phyloP scores from a whole-genome alignment of 78 protist species.

The Creolimax fragrantissima region DNA sequence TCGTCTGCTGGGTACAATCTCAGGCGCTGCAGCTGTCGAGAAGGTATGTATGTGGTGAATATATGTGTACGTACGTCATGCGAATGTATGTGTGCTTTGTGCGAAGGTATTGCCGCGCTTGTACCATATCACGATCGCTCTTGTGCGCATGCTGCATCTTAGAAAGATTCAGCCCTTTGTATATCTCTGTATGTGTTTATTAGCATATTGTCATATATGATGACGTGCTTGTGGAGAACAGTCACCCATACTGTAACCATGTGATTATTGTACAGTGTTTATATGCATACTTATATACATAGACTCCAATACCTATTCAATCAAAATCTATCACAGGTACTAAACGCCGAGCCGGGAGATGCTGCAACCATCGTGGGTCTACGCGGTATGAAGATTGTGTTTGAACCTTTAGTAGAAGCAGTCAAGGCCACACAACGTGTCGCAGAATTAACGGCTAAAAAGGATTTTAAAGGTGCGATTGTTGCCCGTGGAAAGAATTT shows the following conservation, averaged over 20 bases:
- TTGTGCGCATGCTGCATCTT: too few species aligned
- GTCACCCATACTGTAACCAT: too few species aligned
- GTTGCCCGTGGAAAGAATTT: neutral
- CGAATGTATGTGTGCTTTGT: too few species aligned
- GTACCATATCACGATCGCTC: too few species aligned
- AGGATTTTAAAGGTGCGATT: neutral
- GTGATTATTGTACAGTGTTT: too few species aligned
- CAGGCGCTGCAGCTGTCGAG: constrained; percentile 11
- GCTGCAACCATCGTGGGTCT: constrained; percentile 1
- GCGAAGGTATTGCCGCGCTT: too few species aligned
- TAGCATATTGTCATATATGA: too few species aligned
- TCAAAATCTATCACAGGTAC: neutral
- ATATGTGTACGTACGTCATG: too few species aligned
- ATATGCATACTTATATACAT: neutral
- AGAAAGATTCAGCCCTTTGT: too few species aligned
- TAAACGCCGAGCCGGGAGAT: neutral
- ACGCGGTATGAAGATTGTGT: neutral
- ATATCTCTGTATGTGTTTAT: too few species aligned
- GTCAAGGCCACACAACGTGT: neutral
- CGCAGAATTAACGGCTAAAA: neutral
- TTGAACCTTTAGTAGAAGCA: neutral
- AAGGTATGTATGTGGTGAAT: neutral
- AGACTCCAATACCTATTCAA: neutral
- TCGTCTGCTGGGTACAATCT: constrained; percentile 34
- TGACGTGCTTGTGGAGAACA: too few species aligned